These are phyloP conservation scores for Solanum phureja DNA, from an alignment of 257 asterid species.

Conservation along the genomic window DNA sequence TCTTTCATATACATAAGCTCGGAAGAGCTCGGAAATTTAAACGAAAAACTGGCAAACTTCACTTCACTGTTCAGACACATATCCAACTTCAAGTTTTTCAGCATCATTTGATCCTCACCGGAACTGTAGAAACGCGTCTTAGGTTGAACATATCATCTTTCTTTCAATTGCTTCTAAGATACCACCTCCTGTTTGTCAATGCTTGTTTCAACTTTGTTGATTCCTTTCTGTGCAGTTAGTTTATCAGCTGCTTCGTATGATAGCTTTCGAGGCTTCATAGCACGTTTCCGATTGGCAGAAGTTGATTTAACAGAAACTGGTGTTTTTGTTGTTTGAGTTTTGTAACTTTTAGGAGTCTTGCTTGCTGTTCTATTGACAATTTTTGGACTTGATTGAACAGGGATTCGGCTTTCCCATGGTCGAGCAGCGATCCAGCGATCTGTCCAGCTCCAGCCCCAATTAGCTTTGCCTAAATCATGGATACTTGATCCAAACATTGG, in stretches of 20 bases:
- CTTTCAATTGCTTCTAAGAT: background rate
- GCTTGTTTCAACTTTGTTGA: conserved; percentile 11
- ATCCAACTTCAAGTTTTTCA: background rate
- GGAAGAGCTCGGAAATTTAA: background rate
- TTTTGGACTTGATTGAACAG: conserved; percentile 38
- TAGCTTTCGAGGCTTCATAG: conserved; percentile 15
- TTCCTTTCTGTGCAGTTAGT: conserved; percentile 23
- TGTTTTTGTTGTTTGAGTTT: background rate
- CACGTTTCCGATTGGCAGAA: conserved; percentile 43
- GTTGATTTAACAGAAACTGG: background rate
- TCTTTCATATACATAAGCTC: background rate
- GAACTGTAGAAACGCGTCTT: background rate
- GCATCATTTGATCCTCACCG: background rate
- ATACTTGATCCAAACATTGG: conserved; percentile 40
- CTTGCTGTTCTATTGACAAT: conserved; percentile 22
- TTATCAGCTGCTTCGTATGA: conserved; percentile 34
- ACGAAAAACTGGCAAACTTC: background rate
- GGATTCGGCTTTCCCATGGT: conserved; percentile 85
- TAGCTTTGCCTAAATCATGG: conserved; percentile 43
- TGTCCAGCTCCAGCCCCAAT: conserved; percentile 99
- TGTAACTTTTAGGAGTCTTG: conserved; percentile 7
- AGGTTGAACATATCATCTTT: background rate
- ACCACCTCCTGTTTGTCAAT: background rate
- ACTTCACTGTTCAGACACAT: background rate
- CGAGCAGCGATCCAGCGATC: conserved; percentile 94